Evolutionary conservation across 2,329 filamentous ascomycete species (phyloP), one percentile per base, ranked within the genome.

Genomic region (Colletotrichum sp.): DNA sequence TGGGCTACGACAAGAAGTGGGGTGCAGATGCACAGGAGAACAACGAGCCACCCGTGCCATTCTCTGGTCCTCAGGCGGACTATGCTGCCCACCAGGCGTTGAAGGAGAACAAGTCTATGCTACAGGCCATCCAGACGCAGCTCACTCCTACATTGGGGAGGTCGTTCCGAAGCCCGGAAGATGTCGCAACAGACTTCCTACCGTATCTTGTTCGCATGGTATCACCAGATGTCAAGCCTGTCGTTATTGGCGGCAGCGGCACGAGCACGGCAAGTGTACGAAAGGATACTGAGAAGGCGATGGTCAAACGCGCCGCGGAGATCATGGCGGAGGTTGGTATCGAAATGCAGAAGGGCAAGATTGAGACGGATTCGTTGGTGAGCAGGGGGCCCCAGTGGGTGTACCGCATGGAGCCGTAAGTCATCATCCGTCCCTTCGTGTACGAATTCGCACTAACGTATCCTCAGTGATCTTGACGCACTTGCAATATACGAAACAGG

Each of bases 351-450:
- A 93, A 92, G 79, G 93, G 94, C 15, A 92, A 93, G 78, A 90
- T 98, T 57, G 95, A 98, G 79, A 88, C 88, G 15, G 93, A 94
- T 43, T 89, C 89, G 9, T 82, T 87, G 7, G 86, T 85, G 24
- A 87, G 87, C 70, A 89, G 91, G 38, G 92, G 90, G n/a, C 85
- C 88, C 21, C 88, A 91, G 77, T 98, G 92, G 89, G 93, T 98
- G 11, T 98, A 98, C 83, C 92, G 97, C 67, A 96, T 99, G 94
- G 96, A 98, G 80, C 97, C 97, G 89, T 96, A 86, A 88, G 93
- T 92, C 27, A 54, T 67, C 55, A 66, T 59, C 43, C 27, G 21
- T 21, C 21, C 36, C 5, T 47, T 11, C 67, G 13, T 38, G 29
- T 47, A 33, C 65, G 33, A n/a, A 11, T 51, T 29, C 51, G 33